Percentiles rank a stretch among this genome's conserved stretches.
Conservation (phyloP, 139 green algal species). For the Chlamydomonas schloesseri region DNA sequence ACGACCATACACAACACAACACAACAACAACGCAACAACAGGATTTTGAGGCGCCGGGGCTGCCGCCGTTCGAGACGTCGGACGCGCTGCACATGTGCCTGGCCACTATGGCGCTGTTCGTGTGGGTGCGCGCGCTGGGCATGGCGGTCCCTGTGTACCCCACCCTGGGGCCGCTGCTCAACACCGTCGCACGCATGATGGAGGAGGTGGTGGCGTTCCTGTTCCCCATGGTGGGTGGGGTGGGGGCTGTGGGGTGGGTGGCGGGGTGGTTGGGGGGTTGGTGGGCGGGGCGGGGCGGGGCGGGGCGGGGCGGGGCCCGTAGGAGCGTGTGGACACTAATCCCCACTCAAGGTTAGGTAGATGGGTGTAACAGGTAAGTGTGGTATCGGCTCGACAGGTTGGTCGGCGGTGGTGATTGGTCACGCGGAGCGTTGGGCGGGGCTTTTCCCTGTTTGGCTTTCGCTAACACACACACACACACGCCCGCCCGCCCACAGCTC, state of each 20-base stretch:
- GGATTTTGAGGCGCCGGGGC: background rate
- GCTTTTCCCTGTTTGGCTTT: too few species aligned
- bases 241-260: background rate
- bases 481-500: background rate
- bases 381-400: too few species aligned
- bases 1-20: too few species aligned
- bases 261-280: background rate
- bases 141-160: slow-evolving; percentile 51
- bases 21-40: too few species aligned
- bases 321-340: too few species aligned
- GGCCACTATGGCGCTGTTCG: slow-evolving; percentile 20
- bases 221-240: slow-evolving; percentile 27
- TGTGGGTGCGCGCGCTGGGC: slow-evolving; percentile 47
- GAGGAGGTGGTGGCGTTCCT: slow-evolving; percentile 47
- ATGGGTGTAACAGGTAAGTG: too few species aligned
- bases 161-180: slow-evolving; percentile 46
- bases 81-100: slow-evolving; percentile 36
- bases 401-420: too few species aligned
- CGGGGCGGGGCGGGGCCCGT: too few species aligned
- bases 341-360: too few species aligned
- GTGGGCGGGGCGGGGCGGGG: too few species aligned
- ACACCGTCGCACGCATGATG: slow-evolving; percentile 50
- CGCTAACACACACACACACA: too few species aligned
- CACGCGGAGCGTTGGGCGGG: too few species aligned
- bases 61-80: background rate